These are phyloP conservation scores for Chaetothyriales sp. DNA, from an alignment of 2,329 filamentous ascomycete species.

Conservation along the genomic window DNA sequence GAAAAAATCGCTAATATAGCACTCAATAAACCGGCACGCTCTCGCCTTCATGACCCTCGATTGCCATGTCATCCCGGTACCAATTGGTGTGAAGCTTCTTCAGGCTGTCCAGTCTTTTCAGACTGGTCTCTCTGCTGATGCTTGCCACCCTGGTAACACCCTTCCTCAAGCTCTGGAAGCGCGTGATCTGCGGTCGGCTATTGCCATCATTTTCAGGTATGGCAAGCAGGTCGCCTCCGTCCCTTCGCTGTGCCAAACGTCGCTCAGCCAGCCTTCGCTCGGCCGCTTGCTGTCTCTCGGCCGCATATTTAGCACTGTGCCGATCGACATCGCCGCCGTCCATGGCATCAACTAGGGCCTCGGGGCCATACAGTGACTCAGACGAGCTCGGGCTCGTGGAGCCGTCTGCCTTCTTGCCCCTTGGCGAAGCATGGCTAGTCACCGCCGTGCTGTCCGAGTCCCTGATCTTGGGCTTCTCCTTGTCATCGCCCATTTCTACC, in stretches of 20 bases:
- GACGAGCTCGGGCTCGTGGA: not conserved
- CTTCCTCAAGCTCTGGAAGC: conserved; percentile 16
- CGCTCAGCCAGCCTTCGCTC: conserved; percentile 1
- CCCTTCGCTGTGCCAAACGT: not conserved
- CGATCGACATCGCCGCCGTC: not conserved
- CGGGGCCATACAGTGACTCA: not conserved
- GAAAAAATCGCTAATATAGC: not conserved
- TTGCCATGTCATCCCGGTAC: conserved; percentile 15
- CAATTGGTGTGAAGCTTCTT: conserved; percentile 15
- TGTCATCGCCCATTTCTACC: conserved; percentile 8
- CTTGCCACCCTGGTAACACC: conserved; percentile 13
- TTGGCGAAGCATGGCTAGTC: not conserved
- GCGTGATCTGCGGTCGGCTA: conserved; percentile 12
- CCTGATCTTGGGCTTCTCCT: not conserved
- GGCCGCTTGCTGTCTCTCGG: conserved; percentile 3
- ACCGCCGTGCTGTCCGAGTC: not conserved
- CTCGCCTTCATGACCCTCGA: conserved; percentile 10
- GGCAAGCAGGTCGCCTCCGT: conserved; percentile 2
- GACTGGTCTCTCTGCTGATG: conserved; percentile 82
- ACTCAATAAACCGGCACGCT: conserved; percentile 11
- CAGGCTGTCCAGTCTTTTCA: conserved; percentile 63
- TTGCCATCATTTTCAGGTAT: conserved; percentile 1
- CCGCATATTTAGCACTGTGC: not conserved
- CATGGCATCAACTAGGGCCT: not conserved
- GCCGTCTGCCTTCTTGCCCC: not conserved